Evolutionary conservation across 2,329 filamentous ascomycete genomes (phyloP).

Genomic region (Pseudomassariella vexata): DNA sequence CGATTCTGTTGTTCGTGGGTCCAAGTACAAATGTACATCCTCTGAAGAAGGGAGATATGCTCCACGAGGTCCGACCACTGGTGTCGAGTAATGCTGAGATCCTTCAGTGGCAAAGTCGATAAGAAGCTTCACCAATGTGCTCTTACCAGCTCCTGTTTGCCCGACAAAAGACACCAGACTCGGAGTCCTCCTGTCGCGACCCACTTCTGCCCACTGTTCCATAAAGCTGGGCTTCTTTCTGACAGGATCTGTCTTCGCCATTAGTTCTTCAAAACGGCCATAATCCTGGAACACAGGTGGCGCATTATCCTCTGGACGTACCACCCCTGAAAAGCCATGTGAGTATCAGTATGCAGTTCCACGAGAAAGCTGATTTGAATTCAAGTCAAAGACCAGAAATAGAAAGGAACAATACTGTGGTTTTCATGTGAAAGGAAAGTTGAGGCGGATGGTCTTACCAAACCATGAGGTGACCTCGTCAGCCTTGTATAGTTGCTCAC

Average conservation of each 20-base stretch:
- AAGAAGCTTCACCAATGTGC: conserved; percentile 36
- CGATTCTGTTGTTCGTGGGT: conserved; percentile 29
- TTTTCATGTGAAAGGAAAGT: background rate
- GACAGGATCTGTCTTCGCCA: conserved; percentile 14
- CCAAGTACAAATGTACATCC: conserved; percentile 41
- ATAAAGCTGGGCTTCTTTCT: conserved; percentile 1
- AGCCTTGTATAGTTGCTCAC: conserved; percentile 3
- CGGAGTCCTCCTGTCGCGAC: conserved; percentile 16
- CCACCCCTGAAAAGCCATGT: conserved; percentile 3
- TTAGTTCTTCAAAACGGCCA: conserved; percentile 30
- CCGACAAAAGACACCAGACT: conserved; percentile 32
- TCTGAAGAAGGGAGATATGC: conserved; percentile 34
- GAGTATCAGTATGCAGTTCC: too few relatives aligned
- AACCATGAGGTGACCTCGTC: conserved; percentile 5
- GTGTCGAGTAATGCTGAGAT: conserved; percentile 23
- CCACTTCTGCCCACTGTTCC: conserved; percentile 4
- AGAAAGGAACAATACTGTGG: too few relatives aligned
- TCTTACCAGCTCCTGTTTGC: conserved; percentile 36
- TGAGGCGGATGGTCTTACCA: background rate
- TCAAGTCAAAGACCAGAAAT: too few relatives aligned
- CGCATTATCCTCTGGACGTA: conserved; percentile 4
- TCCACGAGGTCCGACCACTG: conserved; percentile 27
- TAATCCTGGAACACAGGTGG: conserved; percentile 31
- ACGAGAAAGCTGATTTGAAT: too few relatives aligned
- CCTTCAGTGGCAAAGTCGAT: conserved; percentile 23